phyloP scores from a whole-genome alignment of 139 green algal species.

The Chlorella sp. region DNA sequence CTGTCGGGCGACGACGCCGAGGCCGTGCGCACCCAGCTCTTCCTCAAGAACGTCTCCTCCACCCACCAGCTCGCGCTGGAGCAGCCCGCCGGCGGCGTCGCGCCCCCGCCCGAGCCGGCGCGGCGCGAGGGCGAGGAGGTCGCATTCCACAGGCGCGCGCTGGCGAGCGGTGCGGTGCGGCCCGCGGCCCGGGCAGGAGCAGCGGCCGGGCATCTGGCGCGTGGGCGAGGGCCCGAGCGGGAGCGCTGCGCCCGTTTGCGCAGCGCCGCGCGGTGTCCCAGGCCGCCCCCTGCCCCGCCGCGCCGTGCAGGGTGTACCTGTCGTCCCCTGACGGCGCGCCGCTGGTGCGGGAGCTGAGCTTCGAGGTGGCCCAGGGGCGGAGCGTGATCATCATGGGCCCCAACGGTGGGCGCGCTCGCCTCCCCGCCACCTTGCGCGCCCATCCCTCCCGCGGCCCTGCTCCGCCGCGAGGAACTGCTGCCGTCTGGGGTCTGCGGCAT shows the following conservation, averaged over 20 bases:
- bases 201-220: no score
- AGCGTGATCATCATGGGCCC: slow-evolving; percentile 89
- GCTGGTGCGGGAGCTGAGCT: slow-evolving; percentile 84
- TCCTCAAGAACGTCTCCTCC: slow-evolving; percentile 72
- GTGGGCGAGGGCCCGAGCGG: no score
- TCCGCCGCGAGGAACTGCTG: no score
- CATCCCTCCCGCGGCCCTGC: no score
- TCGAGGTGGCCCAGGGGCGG: slow-evolving; percentile 66
- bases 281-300: no score
- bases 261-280: no score
- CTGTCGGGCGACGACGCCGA: slow-evolving; percentile 64
- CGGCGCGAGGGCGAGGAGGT: slow-evolving; percentile 45
- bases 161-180: not conserved
- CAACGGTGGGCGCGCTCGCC: slow-evolving; percentile 87
- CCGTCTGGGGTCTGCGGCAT: no score
- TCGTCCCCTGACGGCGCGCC: slow-evolving; percentile 80
- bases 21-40: slow-evolving; percentile 63
- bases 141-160: slow-evolving; percentile 43
- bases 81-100: slow-evolving; percentile 4
- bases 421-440: no score
- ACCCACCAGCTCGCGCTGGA: slow-evolving; percentile 9
- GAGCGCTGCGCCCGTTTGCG: no score
- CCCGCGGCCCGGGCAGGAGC: no score
- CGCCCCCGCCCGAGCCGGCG: slow-evolving; percentile 34
- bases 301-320: slow-evolving; percentile 72